These are phyloP conservation scores for Bretziella fagacearum DNA, from an alignment of 2,329 filamentous ascomycete genomes.

Conservation along the genomic window DNA sequence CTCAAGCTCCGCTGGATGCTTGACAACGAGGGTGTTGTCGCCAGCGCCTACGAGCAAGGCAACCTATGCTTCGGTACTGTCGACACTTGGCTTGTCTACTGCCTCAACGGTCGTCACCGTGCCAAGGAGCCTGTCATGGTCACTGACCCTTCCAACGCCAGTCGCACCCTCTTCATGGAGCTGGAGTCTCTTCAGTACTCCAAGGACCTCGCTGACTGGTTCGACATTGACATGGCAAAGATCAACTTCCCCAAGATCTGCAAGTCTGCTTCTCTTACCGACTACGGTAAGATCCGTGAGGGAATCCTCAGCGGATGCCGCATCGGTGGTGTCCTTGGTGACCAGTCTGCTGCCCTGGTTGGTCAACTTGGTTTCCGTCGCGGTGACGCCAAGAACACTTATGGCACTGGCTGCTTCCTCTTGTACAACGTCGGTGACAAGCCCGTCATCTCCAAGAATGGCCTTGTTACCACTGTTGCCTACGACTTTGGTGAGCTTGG, in stretches of 20 bases:
- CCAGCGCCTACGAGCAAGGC: conserved; percentile 57
- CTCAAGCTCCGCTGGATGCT: conserved; percentile 76
- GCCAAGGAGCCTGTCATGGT: conserved; percentile 47
- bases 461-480: conserved; percentile 70
- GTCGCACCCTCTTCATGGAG: conserved; percentile 90
- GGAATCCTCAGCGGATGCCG: conserved; percentile 52
- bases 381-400: conserved; percentile 78
- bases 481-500: conserved; percentile 54
- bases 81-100: conserved; percentile 76
- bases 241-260: conserved; percentile 68
- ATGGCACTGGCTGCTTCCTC: conserved; percentile 78
- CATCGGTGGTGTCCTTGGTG: conserved; percentile 73
- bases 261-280: conserved; percentile 56
- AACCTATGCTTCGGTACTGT: conserved; percentile 72
- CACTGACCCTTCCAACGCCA: conserved; percentile 77
- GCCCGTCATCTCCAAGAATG: conserved; percentile 70
- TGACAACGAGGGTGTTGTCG: conserved; percentile 50
- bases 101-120: conserved; percentile 56
- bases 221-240: conserved; percentile 51
- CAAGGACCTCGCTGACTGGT: conserved; percentile 59
- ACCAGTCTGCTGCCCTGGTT: conserved; percentile 73
- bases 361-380: conserved; percentile 72
- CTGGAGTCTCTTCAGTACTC: conserved; percentile 66
- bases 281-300: conserved; percentile 49
- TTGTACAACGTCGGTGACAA: conserved; percentile 76